These are phyloP conservation scores for Kwoniella bestiolae DNA, from an alignment of 768 basidiomycete species.

Conservation along the genomic window DNA sequence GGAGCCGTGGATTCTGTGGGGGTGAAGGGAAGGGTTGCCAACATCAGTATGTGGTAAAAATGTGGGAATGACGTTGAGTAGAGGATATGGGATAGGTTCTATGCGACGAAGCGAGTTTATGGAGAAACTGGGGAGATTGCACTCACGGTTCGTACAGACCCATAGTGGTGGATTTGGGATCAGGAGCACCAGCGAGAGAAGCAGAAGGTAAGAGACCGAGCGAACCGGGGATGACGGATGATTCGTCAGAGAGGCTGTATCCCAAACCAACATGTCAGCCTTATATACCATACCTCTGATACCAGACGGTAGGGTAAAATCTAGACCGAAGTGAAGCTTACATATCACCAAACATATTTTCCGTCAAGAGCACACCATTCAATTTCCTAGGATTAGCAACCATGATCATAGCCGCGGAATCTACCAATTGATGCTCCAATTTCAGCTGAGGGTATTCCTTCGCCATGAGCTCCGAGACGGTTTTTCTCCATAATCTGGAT, in stretches of 20 bases:
- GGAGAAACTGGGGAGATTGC: neutral
- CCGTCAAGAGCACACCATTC: conserved; percentile 92
- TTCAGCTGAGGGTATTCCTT: conserved; percentile 86
- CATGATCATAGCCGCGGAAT: conserved; percentile 95
- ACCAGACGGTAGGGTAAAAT: too few species aligned
- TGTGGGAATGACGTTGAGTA: too few species aligned
- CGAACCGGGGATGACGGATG: conserved; percentile 96
- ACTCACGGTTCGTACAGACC: conserved; percentile 87
- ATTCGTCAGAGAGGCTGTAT: conserved; percentile 87
- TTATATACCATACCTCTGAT: conserved; percentile 17
- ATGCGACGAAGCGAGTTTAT: too few species aligned
- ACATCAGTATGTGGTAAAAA: too few species aligned
- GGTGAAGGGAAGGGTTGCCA: too few species aligned
- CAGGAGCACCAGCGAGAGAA: conserved; percentile 85
- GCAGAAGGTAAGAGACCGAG: conserved; percentile 95
- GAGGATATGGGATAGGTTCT: too few species aligned
- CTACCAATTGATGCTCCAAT: conserved; percentile 89
- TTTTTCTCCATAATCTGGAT: conserved; percentile 90
- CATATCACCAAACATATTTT: conserved; percentile 98
- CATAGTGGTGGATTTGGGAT: conserved; percentile 72
- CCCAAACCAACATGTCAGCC: neutral
- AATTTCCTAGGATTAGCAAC: conserved; percentile 86
- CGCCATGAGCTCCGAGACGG: conserved; percentile 80
- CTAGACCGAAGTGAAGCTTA: too few species aligned
- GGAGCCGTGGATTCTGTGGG: conserved; percentile 79